Evolutionary conservation across 202 grass and related monocot genomes (phyloP).

Genomic region (Setaria italica): DNA sequence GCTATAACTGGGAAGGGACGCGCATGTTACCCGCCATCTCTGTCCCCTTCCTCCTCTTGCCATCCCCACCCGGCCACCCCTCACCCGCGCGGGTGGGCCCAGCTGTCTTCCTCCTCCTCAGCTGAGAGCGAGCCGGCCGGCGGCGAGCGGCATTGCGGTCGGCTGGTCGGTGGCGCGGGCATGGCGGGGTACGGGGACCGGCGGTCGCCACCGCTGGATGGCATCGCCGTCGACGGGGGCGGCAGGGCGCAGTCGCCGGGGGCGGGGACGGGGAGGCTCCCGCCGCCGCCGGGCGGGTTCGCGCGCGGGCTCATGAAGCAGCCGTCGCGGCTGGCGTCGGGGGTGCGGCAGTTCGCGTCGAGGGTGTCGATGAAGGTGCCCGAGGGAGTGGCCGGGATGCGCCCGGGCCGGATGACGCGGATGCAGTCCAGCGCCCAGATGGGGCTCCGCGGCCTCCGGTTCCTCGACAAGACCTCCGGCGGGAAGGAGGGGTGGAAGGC

Average conservation of each 20-base stretch:
- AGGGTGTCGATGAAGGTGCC: conserved; percentile 71
- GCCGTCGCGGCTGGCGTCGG: conserved; percentile 56
- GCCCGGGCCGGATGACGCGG: conserved; percentile 58
- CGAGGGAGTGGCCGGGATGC: conserved; percentile 54
- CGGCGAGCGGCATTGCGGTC: conserved; percentile 44
- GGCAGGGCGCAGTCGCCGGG: conserved; percentile 5
- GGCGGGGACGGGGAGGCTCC: conserved; percentile 25
- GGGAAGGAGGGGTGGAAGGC: conserved; percentile 86
- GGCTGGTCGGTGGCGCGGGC: not conserved
- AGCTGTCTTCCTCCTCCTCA: not conserved
- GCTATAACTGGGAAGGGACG: conserved; percentile 61
- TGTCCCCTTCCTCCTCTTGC: conserved; percentile 10
- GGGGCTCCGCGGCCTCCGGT: conserved; percentile 73
- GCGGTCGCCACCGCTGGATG: conserved; percentile 42
- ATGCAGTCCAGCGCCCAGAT: conserved; percentile 78
- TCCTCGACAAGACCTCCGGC: conserved; percentile 86
- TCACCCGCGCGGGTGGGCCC: conserved; percentile 35
- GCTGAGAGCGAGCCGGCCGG: not conserved
- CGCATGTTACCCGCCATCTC: conserved; percentile 67
- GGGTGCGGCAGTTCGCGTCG: conserved; percentile 68
- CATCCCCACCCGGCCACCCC: not conserved
- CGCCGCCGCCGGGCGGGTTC: conserved; percentile 46
- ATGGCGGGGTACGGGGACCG: conserved; percentile 58
- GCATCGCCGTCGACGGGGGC: conserved; percentile 13
- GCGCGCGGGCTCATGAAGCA: conserved; percentile 58